Conservation (phyloP, 2,329 filamentous ascomycete species). For the Claviceps lovelessii region DNA sequence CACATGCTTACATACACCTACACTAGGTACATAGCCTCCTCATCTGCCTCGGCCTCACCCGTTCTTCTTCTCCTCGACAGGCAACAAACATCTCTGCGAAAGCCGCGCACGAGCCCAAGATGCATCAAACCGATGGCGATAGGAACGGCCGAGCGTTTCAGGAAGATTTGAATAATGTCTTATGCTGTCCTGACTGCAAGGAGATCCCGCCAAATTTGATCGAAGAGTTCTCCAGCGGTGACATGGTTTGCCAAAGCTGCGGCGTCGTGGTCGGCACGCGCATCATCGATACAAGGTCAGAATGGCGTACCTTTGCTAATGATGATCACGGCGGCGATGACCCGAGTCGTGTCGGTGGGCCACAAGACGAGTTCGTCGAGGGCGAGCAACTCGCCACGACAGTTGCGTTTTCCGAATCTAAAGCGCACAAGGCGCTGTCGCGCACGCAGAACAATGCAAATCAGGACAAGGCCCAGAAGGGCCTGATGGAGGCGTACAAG, state of each 20-base stretch:
- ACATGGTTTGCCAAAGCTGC: slow-evolving; percentile 85
- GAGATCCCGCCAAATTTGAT: slow-evolving; percentile 83
- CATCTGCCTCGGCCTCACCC: neutral
- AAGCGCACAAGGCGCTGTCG: slow-evolving; percentile 58
- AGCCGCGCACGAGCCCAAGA: slow-evolving; percentile 27
- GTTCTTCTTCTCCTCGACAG: slow-evolving; percentile 10
- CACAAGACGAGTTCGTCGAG: slow-evolving; percentile 76
- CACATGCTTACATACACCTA: neutral
- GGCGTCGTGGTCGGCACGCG: slow-evolving; percentile 81
- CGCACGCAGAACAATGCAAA: slow-evolving; percentile 77
- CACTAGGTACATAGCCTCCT: neutral
- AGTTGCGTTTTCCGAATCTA: slow-evolving; percentile 70
- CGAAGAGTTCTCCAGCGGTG: slow-evolving; percentile 82
- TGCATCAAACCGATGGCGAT: slow-evolving; percentile 27
- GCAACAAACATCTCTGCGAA: slow-evolving; percentile 5
- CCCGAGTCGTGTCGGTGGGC: slow-evolving; percentile 93
- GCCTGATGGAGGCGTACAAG: slow-evolving; percentile 69
- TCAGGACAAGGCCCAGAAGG: slow-evolving; percentile 71
- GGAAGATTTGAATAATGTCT: slow-evolving; percentile 72
- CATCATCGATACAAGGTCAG: slow-evolving; percentile 88
- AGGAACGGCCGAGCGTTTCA: slow-evolving; percentile 26
- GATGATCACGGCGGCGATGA: slow-evolving; percentile 95
- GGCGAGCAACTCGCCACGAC: slow-evolving; percentile 79
- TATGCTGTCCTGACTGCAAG: slow-evolving; percentile 83
- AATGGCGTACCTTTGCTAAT: slow-evolving; percentile 98